phyloP scores from a whole-genome alignment of 78 protist species.

The Dictyostelium purpureum region DNA sequence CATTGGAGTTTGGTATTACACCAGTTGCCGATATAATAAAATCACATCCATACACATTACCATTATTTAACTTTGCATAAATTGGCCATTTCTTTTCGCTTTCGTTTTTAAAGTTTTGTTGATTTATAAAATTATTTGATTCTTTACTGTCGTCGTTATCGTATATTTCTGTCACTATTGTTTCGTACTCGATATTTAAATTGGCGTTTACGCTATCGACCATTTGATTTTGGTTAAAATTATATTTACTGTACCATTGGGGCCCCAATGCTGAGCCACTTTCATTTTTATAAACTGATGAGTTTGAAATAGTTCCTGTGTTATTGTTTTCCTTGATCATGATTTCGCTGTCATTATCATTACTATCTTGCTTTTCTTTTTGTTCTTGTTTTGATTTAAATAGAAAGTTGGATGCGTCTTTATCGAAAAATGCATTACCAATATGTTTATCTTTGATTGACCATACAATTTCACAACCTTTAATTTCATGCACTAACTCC shows the following conservation, averaged over 20 bases:
- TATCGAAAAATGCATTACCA: conserved; percentile 71
- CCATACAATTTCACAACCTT: conserved; percentile 41
- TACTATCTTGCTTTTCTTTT: not conserved
- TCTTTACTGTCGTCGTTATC: not conserved
- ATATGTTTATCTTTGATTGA: conserved; percentile 62
- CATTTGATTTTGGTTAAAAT: conserved; percentile 17
- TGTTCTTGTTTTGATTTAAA: not conserved
- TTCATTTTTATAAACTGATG: not conserved
- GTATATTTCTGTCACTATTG: not conserved
- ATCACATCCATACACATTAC: conserved; percentile 50
- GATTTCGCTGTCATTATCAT: not conserved
- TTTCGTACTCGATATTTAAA: conserved; percentile 19
- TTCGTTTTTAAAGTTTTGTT: not conserved
- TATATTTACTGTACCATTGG: conserved; percentile 71
- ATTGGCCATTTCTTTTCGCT: not conserved
- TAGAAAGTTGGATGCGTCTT: conserved; percentile 46
- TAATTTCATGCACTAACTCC: conserved; percentile 67
- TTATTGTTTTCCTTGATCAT: not conserved
- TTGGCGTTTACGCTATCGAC: not conserved
- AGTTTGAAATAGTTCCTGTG: not conserved
- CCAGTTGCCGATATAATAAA: conserved; percentile 70
- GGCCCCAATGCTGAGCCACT: conserved; percentile 29
- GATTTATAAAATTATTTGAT: not conserved
- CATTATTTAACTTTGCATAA: conserved; percentile 9
- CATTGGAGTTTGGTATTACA: conserved; percentile 20